Evolutionary conservation across 345 rosid species (phyloP), one percentile per base, ranked within the genome.

Genomic region (Acer yangbiense): DNA sequence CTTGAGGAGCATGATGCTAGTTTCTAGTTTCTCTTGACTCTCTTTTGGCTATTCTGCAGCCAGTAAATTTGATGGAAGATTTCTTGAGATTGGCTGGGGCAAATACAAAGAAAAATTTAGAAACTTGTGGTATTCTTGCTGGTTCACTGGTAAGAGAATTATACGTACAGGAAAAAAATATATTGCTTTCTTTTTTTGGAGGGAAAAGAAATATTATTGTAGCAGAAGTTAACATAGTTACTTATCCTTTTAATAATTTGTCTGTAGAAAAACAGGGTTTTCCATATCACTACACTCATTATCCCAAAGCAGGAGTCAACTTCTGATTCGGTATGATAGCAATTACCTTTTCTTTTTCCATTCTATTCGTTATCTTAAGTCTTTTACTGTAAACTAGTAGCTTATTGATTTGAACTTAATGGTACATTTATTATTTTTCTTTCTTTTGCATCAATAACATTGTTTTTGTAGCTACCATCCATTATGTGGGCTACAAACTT

Each of bases 251-350:
- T 17, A 50, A 74, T 76, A 25, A 21, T 32, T 41, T 71, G 70
- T 57, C 61, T 78, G 85, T 66, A 96, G 99, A 94, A 91, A 92
- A 92, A 96, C 86, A 92, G 90, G 88, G 95, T 91, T 65, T 96
- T 96, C 85, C 94, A 96, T 69, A 91, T 96, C 77, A 96, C 97
- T 25, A 90, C 92, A 4, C 99, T 96, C 79, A 94, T 94, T 76
- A 82, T 96, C 77, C 99, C 98, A 62, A 96, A 96, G 93, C 99
- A 96, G 84, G 98, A 96, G 83, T 89, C 98, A 46, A 96, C 99
- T 71, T 92, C 98, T 62, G 99, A 96, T 92, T 88, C 92, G 81
- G 99, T 94, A 92, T 44, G 82, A 62, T 75, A 39, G 27, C 63
- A 27, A 27, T 52, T 71, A 18, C 39, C 65, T 65, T 58, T 18